Evolutionary conservation across 1,284 basidiomycete genomes (phyloP), one percentile per base, ranked within the genome.

Genomic region (Pascua guehoae): DNA sequence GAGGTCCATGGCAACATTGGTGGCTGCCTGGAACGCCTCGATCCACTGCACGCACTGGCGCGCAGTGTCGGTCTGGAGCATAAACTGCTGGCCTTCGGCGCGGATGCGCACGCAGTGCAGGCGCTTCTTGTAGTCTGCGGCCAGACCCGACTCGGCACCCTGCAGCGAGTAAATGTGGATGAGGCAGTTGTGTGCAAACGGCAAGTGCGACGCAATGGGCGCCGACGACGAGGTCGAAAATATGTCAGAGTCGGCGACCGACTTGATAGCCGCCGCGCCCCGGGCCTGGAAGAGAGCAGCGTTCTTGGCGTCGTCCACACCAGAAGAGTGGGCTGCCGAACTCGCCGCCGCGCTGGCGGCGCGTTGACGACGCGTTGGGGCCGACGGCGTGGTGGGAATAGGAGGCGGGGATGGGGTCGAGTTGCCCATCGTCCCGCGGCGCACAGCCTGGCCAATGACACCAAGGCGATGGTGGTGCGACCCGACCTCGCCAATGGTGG

Each of bases 61-160:
- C 47, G 94, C 88, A 72, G 90, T 88, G 53, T 84, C 85, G 3
- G 91, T 90, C 78, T 98, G 96, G 62, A 98, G 72, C 71, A 98
- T 79, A 76, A 98, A 98, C 79, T 98, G 95, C 80, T 98, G 91
- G 12, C 94, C 94, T 73, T 95, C 92, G 66, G 91, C 81, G 56
- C 96, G 80, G 39, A 98, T 85, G 32, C 95, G 83, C n/a, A 98
- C 92, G 41, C 98, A 93, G 75, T 98, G 91, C 78, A 86, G 88
- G 61, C 92, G 82, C 82, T 98, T 98, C 66, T 86, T 63, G 76
- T 98, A 98, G 77, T 98, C 95, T 53, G 91, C 94, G 17, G 92
- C 96, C 14, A 98, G 77, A 18, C 95, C 95, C 59, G 87, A 89
- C 79, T 98, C 94, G 15, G 92, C 91, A 58, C 88, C 78, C 73